Percentiles rank a stretch among this genome's conserved stretches.
phyloP scores from a whole-genome alignment of 805 yeast species.

The Candida glaebosa region DNA sequence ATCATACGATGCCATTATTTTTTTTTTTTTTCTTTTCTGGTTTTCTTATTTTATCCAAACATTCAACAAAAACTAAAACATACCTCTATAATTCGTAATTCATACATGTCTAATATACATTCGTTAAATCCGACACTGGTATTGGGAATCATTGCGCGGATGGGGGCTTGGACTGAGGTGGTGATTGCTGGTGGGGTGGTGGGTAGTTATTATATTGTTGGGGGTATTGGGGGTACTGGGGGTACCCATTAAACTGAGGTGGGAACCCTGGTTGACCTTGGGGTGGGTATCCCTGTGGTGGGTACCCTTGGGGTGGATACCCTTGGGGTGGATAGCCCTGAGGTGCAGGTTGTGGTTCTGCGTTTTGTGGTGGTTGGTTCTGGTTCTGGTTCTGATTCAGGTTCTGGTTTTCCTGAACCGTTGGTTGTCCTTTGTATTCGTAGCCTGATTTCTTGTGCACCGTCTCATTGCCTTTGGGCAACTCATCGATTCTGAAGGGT shows the following conservation, averaged over 20 bases:
- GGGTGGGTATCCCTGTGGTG: constrained; percentile 13
- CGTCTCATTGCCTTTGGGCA: constrained; percentile 44
- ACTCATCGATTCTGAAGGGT: constrained; percentile 75
- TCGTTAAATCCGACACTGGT: background rate
- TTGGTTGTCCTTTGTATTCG: constrained; percentile 47
- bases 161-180: constrained; percentile 10
- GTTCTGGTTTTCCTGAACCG: constrained; percentile 11
- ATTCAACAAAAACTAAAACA: background rate
- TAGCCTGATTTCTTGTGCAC: constrained; percentile 31
- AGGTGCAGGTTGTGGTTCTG: constrained; percentile 1
- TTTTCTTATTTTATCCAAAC: too few species aligned
- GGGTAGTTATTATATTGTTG: constrained; percentile 9
- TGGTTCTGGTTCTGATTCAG: constrained; percentile 9
- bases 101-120: background rate
- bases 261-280: constrained; percentile 13
- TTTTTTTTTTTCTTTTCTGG: background rate
- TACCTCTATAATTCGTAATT: background rate
- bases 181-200: constrained; percentile 6
- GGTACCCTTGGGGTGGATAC: constrained; percentile 7
- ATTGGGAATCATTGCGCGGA: constrained; percentile 8
- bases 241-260: constrained; percentile 7
- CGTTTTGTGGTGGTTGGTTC: constrained; percentile 7
- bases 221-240: constrained; percentile 3
- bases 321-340: background rate
- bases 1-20: too few species aligned